Conservation (phyloP, 116 monocot species). For the Trichopus zeylanicus region DNA sequence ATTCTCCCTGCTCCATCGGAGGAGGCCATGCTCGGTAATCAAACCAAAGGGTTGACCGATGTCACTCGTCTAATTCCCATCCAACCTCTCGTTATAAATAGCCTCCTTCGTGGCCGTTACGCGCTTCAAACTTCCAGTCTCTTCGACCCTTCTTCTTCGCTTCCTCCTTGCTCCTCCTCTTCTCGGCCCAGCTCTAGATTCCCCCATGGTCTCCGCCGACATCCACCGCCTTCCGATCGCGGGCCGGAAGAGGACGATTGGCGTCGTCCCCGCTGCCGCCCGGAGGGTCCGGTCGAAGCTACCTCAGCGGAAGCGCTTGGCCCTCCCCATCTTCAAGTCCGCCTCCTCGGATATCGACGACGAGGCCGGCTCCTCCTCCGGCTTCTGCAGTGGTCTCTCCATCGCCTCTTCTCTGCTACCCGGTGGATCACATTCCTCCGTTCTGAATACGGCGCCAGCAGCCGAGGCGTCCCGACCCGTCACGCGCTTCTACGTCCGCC, state of each 20-base stretch:
- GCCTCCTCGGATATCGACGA: neutral
- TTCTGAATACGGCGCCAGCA: neutral
- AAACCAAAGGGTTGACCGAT: too few species aligned
- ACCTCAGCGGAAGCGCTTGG: conserved; percentile 44
- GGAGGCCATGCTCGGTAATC: too few species aligned
- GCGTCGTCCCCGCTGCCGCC: neutral
- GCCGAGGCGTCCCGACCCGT: conserved; percentile 28
- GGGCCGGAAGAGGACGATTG: neutral
- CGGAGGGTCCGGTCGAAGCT: conserved; percentile 44
- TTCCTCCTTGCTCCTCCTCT: too few species aligned
- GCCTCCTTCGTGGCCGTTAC: too few species aligned
- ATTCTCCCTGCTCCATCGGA: too few species aligned
- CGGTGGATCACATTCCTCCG: conserved; percentile 3
- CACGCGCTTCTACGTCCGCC: conserved; percentile 45
- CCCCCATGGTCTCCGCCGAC: too few species aligned
- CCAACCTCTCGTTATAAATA: too few species aligned
- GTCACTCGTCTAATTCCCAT: too few species aligned
- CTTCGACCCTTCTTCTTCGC: too few species aligned
- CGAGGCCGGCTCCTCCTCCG: conserved; percentile 40
- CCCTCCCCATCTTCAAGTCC: conserved; percentile 19
- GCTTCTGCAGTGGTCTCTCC: conserved; percentile 48
- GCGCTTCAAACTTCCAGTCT: too few species aligned
- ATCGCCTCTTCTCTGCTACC: conserved; percentile 12
- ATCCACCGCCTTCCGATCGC: too few species aligned
- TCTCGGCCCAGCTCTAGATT: too few species aligned